A percentile compares a stretch with the other conserved stretches of the same genome.
phyloP scores from a whole-genome alignment of 1,139 yeast species.

The Kurtzmaniella quercitrusa region DNA sequence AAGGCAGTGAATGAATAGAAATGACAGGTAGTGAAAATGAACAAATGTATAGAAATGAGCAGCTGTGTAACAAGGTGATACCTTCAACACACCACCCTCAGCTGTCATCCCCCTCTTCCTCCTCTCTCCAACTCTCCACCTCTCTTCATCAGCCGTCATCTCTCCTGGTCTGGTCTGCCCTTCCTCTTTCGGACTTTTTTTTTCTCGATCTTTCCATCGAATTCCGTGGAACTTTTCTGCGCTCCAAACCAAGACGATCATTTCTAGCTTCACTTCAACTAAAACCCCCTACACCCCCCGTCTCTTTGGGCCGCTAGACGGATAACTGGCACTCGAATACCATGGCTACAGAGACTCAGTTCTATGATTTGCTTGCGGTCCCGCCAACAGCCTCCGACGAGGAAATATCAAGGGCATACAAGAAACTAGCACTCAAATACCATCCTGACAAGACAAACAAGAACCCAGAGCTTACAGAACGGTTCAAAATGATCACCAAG shows the following conservation, averaged over 20 bases:
- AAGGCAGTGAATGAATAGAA: too few relatives aligned
- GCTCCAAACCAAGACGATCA: not conserved
- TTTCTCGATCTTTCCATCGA: not conserved
- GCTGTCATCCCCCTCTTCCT: too few relatives aligned
- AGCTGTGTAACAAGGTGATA: too few relatives aligned
- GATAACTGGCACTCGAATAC: not conserved
- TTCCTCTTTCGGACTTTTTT: constrained; percentile 1
- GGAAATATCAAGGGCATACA: constrained; percentile 38
- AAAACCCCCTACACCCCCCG: not conserved
- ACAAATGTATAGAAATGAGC: too few relatives aligned
- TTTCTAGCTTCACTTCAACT: not conserved
- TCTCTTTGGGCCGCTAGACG: not conserved
- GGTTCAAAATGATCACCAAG: constrained; percentile 38
- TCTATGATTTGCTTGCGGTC: constrained; percentile 38
- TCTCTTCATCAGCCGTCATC: too few relatives aligned
- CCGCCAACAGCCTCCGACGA: constrained; percentile 30
- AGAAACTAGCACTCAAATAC: constrained; percentile 36
- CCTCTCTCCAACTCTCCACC: too few relatives aligned
- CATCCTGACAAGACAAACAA: constrained; percentile 49
- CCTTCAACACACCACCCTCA: too few relatives aligned
- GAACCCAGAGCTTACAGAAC: constrained; percentile 39
- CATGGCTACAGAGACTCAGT: constrained; percentile 30
- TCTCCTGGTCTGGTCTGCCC: too few relatives aligned
- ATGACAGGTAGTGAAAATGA: too few relatives aligned
- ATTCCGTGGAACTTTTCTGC: not conserved